phyloP scores from a whole-genome alignment of 495 filamentous ascomycete genomes.

The Letharia columbiana region DNA sequence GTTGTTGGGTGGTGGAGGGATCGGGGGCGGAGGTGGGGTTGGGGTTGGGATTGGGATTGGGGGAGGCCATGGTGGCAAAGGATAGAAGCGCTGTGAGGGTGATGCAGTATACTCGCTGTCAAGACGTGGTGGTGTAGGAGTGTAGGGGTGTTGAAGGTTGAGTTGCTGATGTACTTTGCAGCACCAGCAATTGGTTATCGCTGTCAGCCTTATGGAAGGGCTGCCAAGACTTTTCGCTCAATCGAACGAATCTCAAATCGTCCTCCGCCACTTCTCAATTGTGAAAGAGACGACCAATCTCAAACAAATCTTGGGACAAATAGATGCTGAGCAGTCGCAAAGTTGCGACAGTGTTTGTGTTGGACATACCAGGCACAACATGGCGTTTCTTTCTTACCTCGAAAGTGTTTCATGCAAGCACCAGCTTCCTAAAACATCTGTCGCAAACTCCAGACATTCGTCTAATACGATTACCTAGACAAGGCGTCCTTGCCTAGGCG shows the following conservation, averaged over 20 bases:
- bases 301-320: neutral
- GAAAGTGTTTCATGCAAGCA: neutral
- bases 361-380: too few species aligned
- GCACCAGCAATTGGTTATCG: too few species aligned
- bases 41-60: neutral
- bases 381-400: neutral
- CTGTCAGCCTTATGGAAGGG: neutral
- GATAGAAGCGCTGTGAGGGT: neutral
- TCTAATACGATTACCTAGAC: neutral
- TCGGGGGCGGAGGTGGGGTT: slow-evolving; percentile 5
- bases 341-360: neutral
- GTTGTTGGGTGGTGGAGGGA: neutral
- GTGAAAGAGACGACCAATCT: neutral
- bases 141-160: too few species aligned
- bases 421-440: neutral
- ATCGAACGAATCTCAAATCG: neutral
- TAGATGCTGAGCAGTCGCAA: too few species aligned
- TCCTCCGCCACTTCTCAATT: neutral
- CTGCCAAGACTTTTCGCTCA: neutral
- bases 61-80: neutral
- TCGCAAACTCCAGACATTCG: neutral
- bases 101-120: too few species aligned
- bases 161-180: too few species aligned
- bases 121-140: too few species aligned
- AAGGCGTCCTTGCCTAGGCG: neutral